phyloP scores from a whole-genome alignment of 306 rosid species.

The Dryas alaskensis region DNA sequence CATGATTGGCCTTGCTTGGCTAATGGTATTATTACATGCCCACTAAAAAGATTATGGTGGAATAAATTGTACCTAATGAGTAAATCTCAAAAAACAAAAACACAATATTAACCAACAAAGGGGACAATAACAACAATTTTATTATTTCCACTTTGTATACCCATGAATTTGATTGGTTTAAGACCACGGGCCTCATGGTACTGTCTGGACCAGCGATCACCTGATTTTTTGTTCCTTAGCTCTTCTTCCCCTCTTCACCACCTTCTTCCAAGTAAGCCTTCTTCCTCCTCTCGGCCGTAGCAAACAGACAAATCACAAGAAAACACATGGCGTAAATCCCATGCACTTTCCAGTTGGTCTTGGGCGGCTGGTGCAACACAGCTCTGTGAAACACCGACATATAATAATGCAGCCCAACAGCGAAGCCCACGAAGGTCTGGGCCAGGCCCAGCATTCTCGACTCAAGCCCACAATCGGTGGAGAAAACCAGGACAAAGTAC shows the following conservation, averaged over 20 bases:
- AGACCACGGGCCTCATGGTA: background rate
- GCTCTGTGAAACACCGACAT: slow-evolving; percentile 87
- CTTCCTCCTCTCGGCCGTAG: slow-evolving; percentile 66
- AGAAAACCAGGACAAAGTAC: slow-evolving; percentile 74
- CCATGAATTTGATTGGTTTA: slow-evolving; percentile 16
- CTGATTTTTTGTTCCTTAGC: slow-evolving; percentile 15
- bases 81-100: background rate
- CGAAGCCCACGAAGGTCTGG: slow-evolving; percentile 65
- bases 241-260: slow-evolving; percentile 84
- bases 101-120: background rate
- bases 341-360: slow-evolving; percentile 85
- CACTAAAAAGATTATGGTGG: background rate
- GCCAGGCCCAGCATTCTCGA: slow-evolving; percentile 67
- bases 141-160: slow-evolving; percentile 16
- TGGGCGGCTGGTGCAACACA: slow-evolving; percentile 67
- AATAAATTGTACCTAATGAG: background rate
- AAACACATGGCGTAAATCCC: slow-evolving; percentile 79
- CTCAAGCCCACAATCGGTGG: slow-evolving; percentile 63
- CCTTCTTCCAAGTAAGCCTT: slow-evolving; percentile 80
- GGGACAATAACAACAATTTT: background rate
- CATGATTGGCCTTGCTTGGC: slow-evolving; percentile 14
- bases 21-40: slow-evolving; percentile 22
- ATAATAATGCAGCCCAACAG: slow-evolving; percentile 80
- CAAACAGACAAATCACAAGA: slow-evolving; percentile 48
- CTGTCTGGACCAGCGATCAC: background rate